A percentile compares a stretch with the other conserved stretches of the same genome.
These are phyloP conservation scores for Cutaneotrichosporon spelunceum DNA, from an alignment of 1,284 basidiomycete genomes.

Conservation along the genomic window DNA sequence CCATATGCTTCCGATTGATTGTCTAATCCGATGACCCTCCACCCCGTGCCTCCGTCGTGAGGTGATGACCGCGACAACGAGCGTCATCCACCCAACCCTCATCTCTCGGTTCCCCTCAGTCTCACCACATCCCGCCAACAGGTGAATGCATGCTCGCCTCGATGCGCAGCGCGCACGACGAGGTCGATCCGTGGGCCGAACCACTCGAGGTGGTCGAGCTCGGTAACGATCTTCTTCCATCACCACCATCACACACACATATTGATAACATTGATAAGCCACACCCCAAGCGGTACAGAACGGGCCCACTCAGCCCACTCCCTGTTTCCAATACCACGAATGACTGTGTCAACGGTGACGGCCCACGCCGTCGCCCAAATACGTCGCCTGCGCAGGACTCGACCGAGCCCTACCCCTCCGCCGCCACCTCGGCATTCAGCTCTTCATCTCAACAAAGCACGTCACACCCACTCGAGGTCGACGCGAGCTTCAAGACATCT, in stretches of 20 bases:
- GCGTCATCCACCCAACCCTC: neutral
- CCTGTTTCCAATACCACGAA: neutral
- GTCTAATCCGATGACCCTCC: neutral
- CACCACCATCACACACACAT: neutral
- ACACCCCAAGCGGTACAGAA: neutral
- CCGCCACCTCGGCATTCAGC: neutral
- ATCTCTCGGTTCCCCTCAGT: neutral
- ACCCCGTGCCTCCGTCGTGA: neutral
- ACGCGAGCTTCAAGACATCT: neutral
- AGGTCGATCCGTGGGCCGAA: constrained; percentile 10
- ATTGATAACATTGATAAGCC: neutral
- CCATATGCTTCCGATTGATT: neutral
- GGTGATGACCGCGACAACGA: too few species aligned
- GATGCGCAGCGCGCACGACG: constrained; percentile 1
- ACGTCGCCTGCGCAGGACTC: neutral
- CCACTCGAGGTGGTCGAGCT: neutral
- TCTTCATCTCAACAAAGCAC: neutral
- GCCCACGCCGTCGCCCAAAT: neutral
- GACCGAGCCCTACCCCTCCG: constrained; percentile 1
- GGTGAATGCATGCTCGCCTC: neutral
- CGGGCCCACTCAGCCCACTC: constrained; percentile 5
- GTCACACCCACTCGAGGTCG: constrained; percentile 19
- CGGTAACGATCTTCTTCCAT: neutral
- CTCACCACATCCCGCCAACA: neutral
- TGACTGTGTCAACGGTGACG: neutral